Evolutionary conservation across 148 eudicot genomes (phyloP), one percentile per base, ranked within the genome.

Genomic region (Chenopodium berlandieri): DNA sequence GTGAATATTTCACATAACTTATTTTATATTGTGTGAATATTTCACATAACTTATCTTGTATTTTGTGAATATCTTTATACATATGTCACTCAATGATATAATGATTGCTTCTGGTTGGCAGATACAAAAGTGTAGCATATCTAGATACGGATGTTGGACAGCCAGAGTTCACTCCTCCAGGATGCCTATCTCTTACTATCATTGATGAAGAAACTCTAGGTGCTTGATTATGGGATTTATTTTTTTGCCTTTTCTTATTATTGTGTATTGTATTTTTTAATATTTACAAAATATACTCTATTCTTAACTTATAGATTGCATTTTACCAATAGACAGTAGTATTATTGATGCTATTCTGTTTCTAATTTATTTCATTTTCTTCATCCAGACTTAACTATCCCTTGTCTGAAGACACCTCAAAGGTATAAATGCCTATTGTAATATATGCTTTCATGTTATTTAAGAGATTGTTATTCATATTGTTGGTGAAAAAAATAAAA

Each of bases 61-160:
- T 62, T 62, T 27, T 31, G 10, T 44, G 5, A 44, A 23, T 44
- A 65, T 47, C 20, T 19, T 32, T 34, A 31, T 48, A 48, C 32
- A 65, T 30, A 25, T 9, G 16, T 68, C 3, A 27, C 7, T 44
- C 20, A 32, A 10, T 73, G 31, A 46, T 30, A n/a, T 11, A 46
- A 11, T 70, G 77, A 75, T 78, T 14, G 31, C 44, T 78, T 68
- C 46, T 44, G 50, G 54, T 60, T 82, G 77, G 82, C 89, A 95
- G 97, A 77, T 90, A 89, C 84, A 89, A 84, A 71, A 88, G 79
- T 79, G 98, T 96, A 11, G 98, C 95, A 86, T 96, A 91, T 76
- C 85, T 96, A 86, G 99, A 96, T 82, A 92, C 95, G 16, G 99
- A 96, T 91, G 99, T 96, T 84, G 99, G 99, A 78, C 99, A 96